These are phyloP conservation scores for Cajanus cajan DNA, from an alignment of 306 rosid species.

Conservation along the genomic window DNA sequence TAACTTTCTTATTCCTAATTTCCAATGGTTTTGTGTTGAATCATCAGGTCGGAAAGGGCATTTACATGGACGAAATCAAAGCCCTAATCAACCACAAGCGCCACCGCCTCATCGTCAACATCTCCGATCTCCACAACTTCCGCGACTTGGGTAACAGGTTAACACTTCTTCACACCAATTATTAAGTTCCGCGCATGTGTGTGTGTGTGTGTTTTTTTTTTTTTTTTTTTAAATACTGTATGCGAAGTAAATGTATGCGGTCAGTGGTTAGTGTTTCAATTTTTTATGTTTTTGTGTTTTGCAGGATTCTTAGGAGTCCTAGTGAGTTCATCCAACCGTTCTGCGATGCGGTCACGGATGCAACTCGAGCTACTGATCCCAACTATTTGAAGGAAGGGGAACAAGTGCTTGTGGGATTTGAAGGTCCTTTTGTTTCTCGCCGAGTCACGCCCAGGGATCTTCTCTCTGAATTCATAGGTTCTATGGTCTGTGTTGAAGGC, in stretches of 20 bases:
- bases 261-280: not conserved
- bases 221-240: too few species aligned
- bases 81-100: constrained; percentile 83
- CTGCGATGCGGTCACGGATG: constrained; percentile 89
- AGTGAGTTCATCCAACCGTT: constrained; percentile 86
- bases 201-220: too few species aligned
- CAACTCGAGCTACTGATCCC: constrained; percentile 64
- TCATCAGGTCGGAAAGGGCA: constrained; percentile 52
- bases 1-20: not conserved
- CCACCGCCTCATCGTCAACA: constrained; percentile 77
- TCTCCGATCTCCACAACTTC: constrained; percentile 93
- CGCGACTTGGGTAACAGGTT: constrained; percentile 82
- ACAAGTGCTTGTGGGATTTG: constrained; percentile 83
- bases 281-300: not conserved
- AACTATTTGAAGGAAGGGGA: constrained; percentile 89
- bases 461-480: constrained; percentile 84
- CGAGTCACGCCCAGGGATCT: constrained; percentile 88
- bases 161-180: not conserved
- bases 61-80: constrained; percentile 83
- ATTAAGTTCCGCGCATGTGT: not conserved
- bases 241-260: not conserved
- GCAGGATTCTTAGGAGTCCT: constrained; percentile 79
- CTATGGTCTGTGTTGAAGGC: constrained; percentile 96
- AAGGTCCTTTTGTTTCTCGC: constrained; percentile 92
- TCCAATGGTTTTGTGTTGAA: not conserved